Evolutionary conservation across 768 basidiomycete species (phyloP).

Genomic region (Auriscalpium vulgare): DNA sequence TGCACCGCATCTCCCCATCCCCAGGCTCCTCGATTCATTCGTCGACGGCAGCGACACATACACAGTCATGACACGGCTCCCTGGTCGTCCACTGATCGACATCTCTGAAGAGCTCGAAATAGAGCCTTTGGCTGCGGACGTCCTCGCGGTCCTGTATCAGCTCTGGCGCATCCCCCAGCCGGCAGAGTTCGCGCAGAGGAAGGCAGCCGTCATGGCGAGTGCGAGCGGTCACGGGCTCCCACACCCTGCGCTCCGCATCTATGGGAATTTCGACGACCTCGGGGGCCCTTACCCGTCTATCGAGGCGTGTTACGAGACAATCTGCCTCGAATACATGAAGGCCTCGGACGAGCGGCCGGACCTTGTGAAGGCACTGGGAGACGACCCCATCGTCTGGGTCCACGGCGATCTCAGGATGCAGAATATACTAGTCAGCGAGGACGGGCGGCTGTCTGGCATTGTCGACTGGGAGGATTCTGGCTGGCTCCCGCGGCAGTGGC

Average conservation of each 20-base stretch:
- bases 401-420: conserved; percentile 14
- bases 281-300: conserved; percentile 16
- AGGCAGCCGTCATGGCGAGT: conserved; percentile 15
- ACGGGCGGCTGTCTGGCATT: conserved; percentile 17
- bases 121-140: conserved; percentile 2
- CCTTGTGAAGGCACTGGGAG: neutral
- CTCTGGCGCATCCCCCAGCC: conserved; percentile 19
- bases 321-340: neutral
- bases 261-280: conserved; percentile 1
- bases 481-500: conserved; percentile 19
- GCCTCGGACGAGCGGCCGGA: neutral
- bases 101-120: neutral
- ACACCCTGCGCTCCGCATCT: conserved; percentile 7
- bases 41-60: conserved; percentile 11
- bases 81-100: conserved; percentile 12
- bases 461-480: conserved; percentile 22
- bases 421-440: conserved; percentile 15
- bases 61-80: conserved; percentile 18
- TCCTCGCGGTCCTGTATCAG: conserved; percentile 9
- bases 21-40: conserved; percentile 16
- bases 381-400: conserved; percentile 3
- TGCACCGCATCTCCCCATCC: conserved; percentile 17
- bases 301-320: conserved; percentile 14
- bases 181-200: conserved; percentile 3
- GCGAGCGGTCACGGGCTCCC: conserved; percentile 20